Conservation (phyloP, 2,329 filamentous ascomycete genomes). For the Seiridium unicorne region DNA sequence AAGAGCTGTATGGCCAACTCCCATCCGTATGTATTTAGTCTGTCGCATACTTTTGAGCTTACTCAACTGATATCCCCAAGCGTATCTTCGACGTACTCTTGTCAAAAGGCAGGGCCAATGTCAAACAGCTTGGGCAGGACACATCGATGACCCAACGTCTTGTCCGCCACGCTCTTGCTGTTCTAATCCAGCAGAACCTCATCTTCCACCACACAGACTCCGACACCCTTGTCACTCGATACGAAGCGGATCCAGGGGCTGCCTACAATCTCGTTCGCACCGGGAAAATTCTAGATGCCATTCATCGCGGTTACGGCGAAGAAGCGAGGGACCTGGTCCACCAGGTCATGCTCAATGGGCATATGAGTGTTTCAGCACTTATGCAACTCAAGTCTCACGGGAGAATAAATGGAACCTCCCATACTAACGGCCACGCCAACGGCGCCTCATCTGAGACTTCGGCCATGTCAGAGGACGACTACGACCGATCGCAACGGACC, state of each 20-base stretch:
- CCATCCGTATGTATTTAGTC: conserved; percentile 68
- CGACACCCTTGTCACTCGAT: conserved; percentile 65
- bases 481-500: conserved; percentile 37
- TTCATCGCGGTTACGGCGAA: conserved; percentile 72
- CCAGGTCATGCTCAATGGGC: conserved; percentile 73
- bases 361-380: conserved; percentile 70
- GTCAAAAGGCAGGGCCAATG: conserved; percentile 72
- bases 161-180: conserved; percentile 76
- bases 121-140: conserved; percentile 67
- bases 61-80: conserved; percentile 41
- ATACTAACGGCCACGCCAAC: conserved; percentile 30
- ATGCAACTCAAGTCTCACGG: conserved; percentile 44
- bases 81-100: conserved; percentile 81
- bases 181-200: conserved; percentile 86
- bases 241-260: conserved; percentile 78
- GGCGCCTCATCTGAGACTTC: conserved; percentile 34
- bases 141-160: conserved; percentile 73
- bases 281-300: conserved; percentile 76
- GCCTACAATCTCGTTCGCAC: conserved; percentile 81
- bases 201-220: conserved; percentile 69
- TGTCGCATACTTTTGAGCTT: no score
- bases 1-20: conserved; percentile 87
- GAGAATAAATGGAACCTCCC: conserved; percentile 25
- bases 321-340: conserved; percentile 73
- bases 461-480: conserved; percentile 10